phyloP scores from a whole-genome alignment of 169 alveolate species.

The Theileria equi region DNA sequence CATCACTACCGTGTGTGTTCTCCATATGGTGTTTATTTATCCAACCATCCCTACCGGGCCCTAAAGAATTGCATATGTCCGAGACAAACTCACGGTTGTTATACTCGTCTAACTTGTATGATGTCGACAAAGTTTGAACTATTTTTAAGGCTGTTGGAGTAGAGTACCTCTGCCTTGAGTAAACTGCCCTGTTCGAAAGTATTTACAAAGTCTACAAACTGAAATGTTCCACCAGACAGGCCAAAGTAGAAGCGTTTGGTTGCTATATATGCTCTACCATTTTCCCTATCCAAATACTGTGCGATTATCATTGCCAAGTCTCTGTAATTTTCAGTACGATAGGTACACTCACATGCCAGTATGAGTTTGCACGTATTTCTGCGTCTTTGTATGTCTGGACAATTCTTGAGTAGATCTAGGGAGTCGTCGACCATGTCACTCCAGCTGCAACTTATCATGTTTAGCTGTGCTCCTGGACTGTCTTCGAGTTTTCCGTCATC shows the following conservation, averaged over 20 bases:
- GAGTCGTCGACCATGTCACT: conserved; percentile 19
- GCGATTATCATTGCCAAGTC: conserved; percentile 22
- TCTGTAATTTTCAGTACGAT: conserved; percentile 42
- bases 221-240: conserved; percentile 58
- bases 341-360: conserved; percentile 52
- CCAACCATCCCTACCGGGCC: no score
- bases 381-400: not conserved
- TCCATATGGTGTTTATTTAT: no score
- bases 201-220: conserved; percentile 22
- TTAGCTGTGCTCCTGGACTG: not conserved
- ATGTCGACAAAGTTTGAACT: conserved; percentile 56
- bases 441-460: conserved; percentile 18
- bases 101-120: no score
- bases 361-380: conserved; percentile 12
- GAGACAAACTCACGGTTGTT: no score
- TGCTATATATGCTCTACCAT: conserved; percentile 60
- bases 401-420: conserved; percentile 2
- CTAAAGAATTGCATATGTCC: no score
- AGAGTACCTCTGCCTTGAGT: conserved; percentile 18
- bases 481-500: conserved; percentile 3
- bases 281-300: conserved; percentile 2
- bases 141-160: conserved; percentile 10
- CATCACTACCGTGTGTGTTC: no score
- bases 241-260: conserved; percentile 62
- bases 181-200: not conserved